A percentile compares a stretch with the other conserved stretches of the same genome.
Conservation (phyloP, 805 yeast species). For the Tetrapisispora iriomotensis region DNA sequence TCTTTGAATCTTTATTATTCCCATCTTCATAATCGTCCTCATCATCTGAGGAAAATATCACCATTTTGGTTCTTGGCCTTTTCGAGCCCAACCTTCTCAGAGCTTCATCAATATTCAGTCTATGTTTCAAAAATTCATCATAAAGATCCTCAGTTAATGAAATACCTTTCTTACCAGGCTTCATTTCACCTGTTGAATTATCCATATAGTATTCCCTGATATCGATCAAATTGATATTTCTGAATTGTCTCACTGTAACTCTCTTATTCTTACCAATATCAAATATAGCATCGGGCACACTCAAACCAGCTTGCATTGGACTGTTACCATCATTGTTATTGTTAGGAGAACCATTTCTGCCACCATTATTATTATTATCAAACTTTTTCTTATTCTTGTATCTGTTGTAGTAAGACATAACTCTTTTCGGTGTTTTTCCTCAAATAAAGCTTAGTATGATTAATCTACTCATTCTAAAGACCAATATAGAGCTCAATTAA, state of each 20-base stretch:
- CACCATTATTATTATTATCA: slow-evolving; percentile 4
- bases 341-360: slow-evolving; percentile 4
- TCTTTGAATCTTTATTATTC: slow-evolving; percentile 8
- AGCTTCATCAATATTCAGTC: slow-evolving; percentile 30
- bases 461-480: too few relatives aligned
- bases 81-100: slow-evolving; percentile 29
- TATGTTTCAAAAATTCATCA: slow-evolving; percentile 28
- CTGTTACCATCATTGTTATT: slow-evolving; percentile 2
- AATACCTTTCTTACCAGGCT: slow-evolving; percentile 69
- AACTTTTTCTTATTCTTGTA: slow-evolving; percentile 21
- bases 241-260: slow-evolving; percentile 64
- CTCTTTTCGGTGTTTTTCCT: not conserved
- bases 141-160: slow-evolving; percentile 31
- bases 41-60: slow-evolving; percentile 23
- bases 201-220: slow-evolving; percentile 74
- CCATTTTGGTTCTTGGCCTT: slow-evolving; percentile 26
- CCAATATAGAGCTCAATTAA: too few relatives aligned
- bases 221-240: slow-evolving; percentile 59
- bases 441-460: too few relatives aligned
- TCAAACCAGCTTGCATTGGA: slow-evolving; percentile 8
- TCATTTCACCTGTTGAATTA: slow-evolving; percentile 44
- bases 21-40: slow-evolving; percentile 14
- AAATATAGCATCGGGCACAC: slow-evolving; percentile 24
- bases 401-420: slow-evolving; percentile 26
- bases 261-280: slow-evolving; percentile 53